Percentiles rank a stretch among this genome's conserved stretches.
phyloP scores from a whole-genome alignment of 2,329 filamentous ascomycete species.

The Verticillium zaregamsianum region DNA sequence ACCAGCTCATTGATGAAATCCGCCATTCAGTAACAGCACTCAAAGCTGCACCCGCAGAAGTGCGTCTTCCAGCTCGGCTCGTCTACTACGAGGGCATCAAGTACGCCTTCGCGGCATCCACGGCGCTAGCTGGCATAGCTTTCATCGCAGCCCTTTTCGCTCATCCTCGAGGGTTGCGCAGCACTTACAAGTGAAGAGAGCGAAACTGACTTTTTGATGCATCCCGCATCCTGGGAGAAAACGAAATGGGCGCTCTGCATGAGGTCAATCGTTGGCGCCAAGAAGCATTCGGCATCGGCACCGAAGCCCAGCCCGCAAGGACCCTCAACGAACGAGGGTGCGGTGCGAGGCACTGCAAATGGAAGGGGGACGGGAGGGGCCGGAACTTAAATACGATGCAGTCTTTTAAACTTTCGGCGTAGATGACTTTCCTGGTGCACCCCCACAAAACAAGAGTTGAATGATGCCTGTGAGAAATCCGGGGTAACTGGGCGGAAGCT shows the following conservation, averaged over 20 bases:
- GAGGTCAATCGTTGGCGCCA: neutral
- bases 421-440: neutral
- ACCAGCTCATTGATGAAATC: conserved; percentile 56
- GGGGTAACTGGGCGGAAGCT: neutral
- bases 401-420: neutral
- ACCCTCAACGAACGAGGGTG: neutral
- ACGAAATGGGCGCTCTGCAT: neutral
- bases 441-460: neutral
- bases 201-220: neutral
- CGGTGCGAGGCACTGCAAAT: neutral
- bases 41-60: conserved; percentile 47
- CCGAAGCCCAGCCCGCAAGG: neutral
- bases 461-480: neutral
- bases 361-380: neutral
- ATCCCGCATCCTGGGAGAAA: neutral
- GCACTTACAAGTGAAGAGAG: conserved; percentile 18
- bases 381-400: neutral
- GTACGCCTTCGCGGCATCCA: conserved; percentile 52
- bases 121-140: conserved; percentile 44
- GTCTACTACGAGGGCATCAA: conserved; percentile 58
- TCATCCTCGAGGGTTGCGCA: conserved; percentile 24
- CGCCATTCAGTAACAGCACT: conserved; percentile 57
- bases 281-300: neutral
- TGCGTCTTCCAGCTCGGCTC: conserved; percentile 50
- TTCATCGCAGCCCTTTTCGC: conserved; percentile 24